Base-by-base conservation (phyloP, 768 basidiomycete species). In the Kwoniella bestiolae region DNA sequence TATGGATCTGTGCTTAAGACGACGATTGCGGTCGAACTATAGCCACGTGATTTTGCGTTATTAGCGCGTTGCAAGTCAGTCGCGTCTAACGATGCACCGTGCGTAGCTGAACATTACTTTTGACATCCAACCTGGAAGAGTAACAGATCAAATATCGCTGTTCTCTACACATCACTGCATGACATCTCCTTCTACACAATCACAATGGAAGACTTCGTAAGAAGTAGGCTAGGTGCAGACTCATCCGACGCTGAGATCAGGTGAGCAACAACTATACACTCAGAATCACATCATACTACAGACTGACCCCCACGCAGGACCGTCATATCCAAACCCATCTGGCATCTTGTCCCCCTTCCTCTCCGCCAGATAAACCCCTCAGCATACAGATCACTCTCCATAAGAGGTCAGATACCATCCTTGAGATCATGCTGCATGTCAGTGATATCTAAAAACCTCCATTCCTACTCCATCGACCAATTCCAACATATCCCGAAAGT, bases 301-400 rank as follows among this genome's bases (percentile, higher is more conserved):
- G 16, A 7, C 9, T 16, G 26, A 31, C 2, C n/a, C 14, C 14
- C 55, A 28, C 18, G 18, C 34, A 64, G 63, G 18, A 28, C 49
- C 12, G 32, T 56, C 21, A 16, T 29, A 3, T 23, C 31, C 21
- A 65, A 71, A 25, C 73, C 73, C 6, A 31, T 73, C 32, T 77
- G 76, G 76, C 64, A 65, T 25, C 59, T 73, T 9, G 46, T 31
- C 4, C 73, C 76, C 26, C 55, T 77, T 7, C 73, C 76, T 11
- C 62, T 77, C 5, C 26, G 56, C 8, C 76, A 74, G 38, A 50
- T 74, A 26, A 45, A 52, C 8, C 68, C 70, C n/a, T 25, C 34
- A 25, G n/a, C 34, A 16, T 3, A 4, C 21, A 18, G 29, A 21
- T 41, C 52, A n/a, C 44, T 28, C 26, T 25, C 44, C 12, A 31